Evolutionary conservation across 371 early-diverging fungal genomes (phyloP), one percentile per base, ranked within the genome.

Genomic region (Actinomortierella wolfii): DNA sequence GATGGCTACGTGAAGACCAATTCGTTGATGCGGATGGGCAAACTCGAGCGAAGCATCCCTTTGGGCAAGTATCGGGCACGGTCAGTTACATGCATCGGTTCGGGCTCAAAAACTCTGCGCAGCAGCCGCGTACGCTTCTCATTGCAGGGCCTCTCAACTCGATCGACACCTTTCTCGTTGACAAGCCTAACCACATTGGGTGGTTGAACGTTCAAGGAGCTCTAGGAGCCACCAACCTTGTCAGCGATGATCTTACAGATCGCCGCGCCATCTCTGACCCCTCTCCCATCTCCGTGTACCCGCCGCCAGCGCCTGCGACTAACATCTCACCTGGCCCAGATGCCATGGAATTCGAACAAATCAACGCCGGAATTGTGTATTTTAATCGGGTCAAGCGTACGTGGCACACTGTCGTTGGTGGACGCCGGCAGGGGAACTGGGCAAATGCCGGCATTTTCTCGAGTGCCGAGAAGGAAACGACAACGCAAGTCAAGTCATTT

Each of bases 321-420:
- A 34, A 34, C 34, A 34, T 34, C 11, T 34, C 34, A 6, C 34
- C 34, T 34, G 34, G 34, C 34, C 34, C 34, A 34, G 34, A 34
- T 11, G 34, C 34, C 34, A 34, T 34, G 34, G 34, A 4, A 4
- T 34, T 34, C 11, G 34, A 34, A 4, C 34, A 34, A 34, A 44
- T 56, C 8, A 60, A 61, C 18, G 66, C 71, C 11, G 71, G 66
- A 1, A 25, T 61, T 15, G 57, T 71, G 26, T 71, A 65, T 21
- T 58, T 51, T 11, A 61, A 61, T 40, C 48, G 26, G 3, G 28
- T 13, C 13, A 40, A 50, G 2, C 62, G 61, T 20, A 40, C 53
- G 20, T 71, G 71, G 71, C 24, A 58, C 44, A 71, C 71, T 0
- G 51, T 71, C 4, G 66, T 65, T 2, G 71, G 59, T 13, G 71